Evolutionary conservation across 2,329 filamentous ascomycete species (phyloP), one percentile per base, ranked within the genome.

Genomic region (Cladosporium sp.): DNA sequence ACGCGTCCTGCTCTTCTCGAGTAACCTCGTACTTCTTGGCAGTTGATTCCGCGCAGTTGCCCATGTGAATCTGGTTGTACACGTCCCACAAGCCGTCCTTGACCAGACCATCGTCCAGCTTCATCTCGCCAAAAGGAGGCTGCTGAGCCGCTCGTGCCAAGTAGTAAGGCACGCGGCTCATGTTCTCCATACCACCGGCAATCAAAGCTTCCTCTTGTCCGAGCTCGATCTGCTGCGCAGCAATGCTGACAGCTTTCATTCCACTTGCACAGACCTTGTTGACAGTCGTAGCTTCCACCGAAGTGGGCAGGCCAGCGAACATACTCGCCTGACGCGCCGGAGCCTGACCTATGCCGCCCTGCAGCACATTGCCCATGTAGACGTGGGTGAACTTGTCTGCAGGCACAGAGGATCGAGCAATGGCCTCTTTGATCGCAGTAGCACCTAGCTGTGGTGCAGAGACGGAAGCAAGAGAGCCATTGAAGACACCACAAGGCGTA

Each of bases 231-330:
- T 96, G 94, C 71, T 96, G 91, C 1, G 93, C 93, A 1, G 93
- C 94, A 45, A 97, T 83, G 20, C 84, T 86, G 4, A 97, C 92
- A 1, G 94, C 89, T 75, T 99, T 99, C 65, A 99, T 80, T 5
- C 94, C 94, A 0, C 92, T 97, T 3, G 94, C 89, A 79, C 94
- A 99, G 61, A 99, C 94, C 78, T 99, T 99, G 82, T 99, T 99
- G 75, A 99, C 88, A 15, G 94, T 97, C 52, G 88, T 87, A 37
- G 92, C 89, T 77, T 99, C 94, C 59, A 95, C 83, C 6, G 82
- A 85, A n/a, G 86, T 79, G 9, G 91, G 83, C 3, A 97, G 84
- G 1, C 92, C 92, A 3, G 94, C 91, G 70, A 95, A 93, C 61
- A 97, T 88, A 64, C 85, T 80, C 11, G 94, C 94, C 78, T 99